These are phyloP conservation scores for Hypericum perforatum DNA, from an alignment of 345 rosid species.

Conservation along the genomic window DNA sequence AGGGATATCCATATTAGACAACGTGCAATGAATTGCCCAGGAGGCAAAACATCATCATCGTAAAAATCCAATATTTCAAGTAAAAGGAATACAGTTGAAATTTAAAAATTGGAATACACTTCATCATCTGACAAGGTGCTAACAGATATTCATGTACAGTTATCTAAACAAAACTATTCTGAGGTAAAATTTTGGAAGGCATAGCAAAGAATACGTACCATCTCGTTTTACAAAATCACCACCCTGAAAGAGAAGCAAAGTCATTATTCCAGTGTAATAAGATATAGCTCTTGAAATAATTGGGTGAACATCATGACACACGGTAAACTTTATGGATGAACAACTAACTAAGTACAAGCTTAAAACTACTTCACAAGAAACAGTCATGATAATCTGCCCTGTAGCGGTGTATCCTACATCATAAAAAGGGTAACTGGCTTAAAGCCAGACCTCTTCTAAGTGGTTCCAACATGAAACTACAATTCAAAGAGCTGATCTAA, in stretches of 20 bases:
- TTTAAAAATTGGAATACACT: slow-evolving; percentile 28
- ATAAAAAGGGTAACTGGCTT: slow-evolving; percentile 83
- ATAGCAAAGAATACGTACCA: slow-evolving; percentile 43
- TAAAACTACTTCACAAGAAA: slow-evolving; percentile 64
- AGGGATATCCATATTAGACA: too few relatives aligned
- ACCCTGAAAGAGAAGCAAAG: slow-evolving; percentile 41
- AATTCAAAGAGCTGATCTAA: too few relatives aligned
- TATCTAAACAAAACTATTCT: too few relatives aligned
- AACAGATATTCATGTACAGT: too few relatives aligned
- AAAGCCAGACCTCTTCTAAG: slow-evolving; percentile 62
- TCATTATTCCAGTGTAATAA: too few relatives aligned
- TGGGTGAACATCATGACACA: slow-evolving; percentile 34
- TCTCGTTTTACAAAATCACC: slow-evolving; percentile 77
- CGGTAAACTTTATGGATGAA: slow-evolving; percentile 40
- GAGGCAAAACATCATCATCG: too few relatives aligned
- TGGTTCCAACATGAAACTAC: slow-evolving; percentile 36
- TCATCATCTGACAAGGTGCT: slow-evolving; percentile 10
- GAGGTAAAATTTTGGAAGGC: too few relatives aligned
- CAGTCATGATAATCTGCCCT: slow-evolving; percentile 19
- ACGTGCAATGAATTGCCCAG: too few relatives aligned
- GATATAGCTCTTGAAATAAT: slow-evolving; percentile 1
- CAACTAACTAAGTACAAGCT: slow-evolving; percentile 35
- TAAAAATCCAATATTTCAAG: too few relatives aligned
- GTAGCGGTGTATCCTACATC: slow-evolving; percentile 91
- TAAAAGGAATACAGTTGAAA: slow-evolving; percentile 51